Evolutionary conservation across 2,329 filamentous ascomycete genomes (phyloP).

Genomic region (Trichoderma atrobrunneum): DNA sequence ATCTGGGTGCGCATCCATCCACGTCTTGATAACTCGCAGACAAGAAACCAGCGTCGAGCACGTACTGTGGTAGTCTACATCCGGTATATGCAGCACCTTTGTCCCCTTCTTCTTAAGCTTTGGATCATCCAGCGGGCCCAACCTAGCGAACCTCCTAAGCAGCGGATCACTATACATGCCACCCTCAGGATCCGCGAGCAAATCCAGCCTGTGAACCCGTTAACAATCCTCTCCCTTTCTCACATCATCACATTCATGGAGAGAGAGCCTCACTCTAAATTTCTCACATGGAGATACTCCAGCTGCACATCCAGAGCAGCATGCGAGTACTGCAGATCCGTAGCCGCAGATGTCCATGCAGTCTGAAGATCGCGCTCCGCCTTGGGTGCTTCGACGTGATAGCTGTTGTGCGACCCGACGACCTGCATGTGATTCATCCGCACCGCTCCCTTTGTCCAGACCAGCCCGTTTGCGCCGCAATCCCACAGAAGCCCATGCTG

Average conservation of each 20-base stretch:
- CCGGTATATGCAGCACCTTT: conserved; percentile 51
- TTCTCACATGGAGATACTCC: conserved; percentile 44
- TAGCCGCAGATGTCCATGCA: conserved; percentile 34
- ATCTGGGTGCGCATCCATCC: conserved; percentile 41
- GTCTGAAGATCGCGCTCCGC: conserved; percentile 42
- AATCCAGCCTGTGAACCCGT: conserved; percentile 33
- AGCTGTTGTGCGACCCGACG: conserved; percentile 51
- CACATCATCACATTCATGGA: neutral
- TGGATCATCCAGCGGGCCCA: conserved; percentile 38
- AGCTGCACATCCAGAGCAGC: conserved; percentile 44
- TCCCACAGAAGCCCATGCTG: neutral
- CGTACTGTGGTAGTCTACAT: conserved; percentile 44
- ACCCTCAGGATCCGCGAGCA: conserved; percentile 47
- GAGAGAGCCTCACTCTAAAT: conserved; percentile 35
- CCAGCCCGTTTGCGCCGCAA: neutral
- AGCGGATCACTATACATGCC: conserved; percentile 46
- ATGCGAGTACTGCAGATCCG: conserved; percentile 49
- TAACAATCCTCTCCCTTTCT: neutral
- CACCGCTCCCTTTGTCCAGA: conserved; percentile 28
- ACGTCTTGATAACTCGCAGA: conserved; percentile 41
- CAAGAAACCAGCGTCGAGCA: conserved; percentile 48
- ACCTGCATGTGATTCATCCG: conserved; percentile 53
- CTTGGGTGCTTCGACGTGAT: conserved; percentile 45
- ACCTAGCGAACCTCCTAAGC: conserved; percentile 40
- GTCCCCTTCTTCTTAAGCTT: conserved; percentile 42